Conservation (phyloP, 805 yeast genomes). For the Kuraishia ogatae region DNA sequence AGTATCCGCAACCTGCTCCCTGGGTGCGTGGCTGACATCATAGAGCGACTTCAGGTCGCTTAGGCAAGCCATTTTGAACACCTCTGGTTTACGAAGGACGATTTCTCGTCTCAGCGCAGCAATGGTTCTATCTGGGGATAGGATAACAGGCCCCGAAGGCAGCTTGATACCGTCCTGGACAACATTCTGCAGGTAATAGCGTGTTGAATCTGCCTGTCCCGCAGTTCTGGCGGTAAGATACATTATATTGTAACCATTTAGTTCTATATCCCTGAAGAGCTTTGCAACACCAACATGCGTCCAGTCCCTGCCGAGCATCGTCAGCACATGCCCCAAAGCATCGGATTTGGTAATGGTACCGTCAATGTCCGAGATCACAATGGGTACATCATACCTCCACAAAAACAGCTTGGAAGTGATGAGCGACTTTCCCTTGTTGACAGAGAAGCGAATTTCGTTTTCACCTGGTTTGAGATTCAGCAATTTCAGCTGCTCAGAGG, state of each 20-base stretch:
- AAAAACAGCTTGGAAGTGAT: slow-evolving; percentile 66
- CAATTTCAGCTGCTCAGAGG: slow-evolving; percentile 78
- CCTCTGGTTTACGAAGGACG: slow-evolving; percentile 90
- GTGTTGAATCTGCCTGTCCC: slow-evolving; percentile 89
- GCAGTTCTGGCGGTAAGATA: slow-evolving; percentile 92
- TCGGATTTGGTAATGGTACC: slow-evolving; percentile 98
- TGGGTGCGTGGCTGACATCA: slow-evolving; percentile 14
- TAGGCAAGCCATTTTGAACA: slow-evolving; percentile 96
- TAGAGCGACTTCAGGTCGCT: slow-evolving; percentile 76
- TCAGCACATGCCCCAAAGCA: slow-evolving; percentile 92
- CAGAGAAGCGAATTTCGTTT: slow-evolving; percentile 70
- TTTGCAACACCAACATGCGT: slow-evolving; percentile 95
- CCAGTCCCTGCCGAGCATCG: slow-evolving; percentile 95
- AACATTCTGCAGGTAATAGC: slow-evolving; percentile 73
- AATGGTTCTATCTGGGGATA: slow-evolving; percentile 93
- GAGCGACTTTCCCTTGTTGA: slow-evolving; percentile 75
- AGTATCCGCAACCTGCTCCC: slow-evolving; percentile 1
- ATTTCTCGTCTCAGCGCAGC: slow-evolving; percentile 92
- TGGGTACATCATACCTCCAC: slow-evolving; percentile 81
- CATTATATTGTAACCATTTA: slow-evolving; percentile 88
- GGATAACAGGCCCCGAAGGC: slow-evolving; percentile 88
- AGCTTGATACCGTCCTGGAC: slow-evolving; percentile 65
- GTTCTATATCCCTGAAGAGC: slow-evolving; percentile 74
- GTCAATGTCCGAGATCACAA: slow-evolving; percentile 94
- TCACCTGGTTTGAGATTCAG: slow-evolving; percentile 71